These are phyloP conservation scores for Rhizopogon vesiculosus DNA, from an alignment of 768 basidiomycete species.

Conservation along the genomic window DNA sequence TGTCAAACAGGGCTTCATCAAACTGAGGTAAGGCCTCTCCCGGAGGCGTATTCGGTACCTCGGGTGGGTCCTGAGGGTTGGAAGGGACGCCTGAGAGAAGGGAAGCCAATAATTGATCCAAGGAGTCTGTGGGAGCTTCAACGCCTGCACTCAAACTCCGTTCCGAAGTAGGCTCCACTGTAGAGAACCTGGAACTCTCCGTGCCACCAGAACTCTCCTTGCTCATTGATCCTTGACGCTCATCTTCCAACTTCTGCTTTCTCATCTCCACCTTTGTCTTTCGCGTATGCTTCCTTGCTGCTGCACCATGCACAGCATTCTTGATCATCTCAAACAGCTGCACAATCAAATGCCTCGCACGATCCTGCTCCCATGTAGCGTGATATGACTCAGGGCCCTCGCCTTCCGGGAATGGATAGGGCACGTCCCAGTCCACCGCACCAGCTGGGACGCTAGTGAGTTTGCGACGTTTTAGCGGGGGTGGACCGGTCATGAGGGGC, in stretches of 20 bases:
- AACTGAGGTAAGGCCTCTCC: background rate
- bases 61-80: too few relatives aligned
- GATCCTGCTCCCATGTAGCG: conserved; percentile 58
- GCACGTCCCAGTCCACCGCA: conserved; percentile 78
- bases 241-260: conserved; percentile 25
- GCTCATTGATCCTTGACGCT: conserved; percentile 16
- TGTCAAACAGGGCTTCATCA: conserved; percentile 41
- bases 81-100: too few relatives aligned
- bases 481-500: background rate
- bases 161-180: background rate
- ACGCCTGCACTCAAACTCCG: too few relatives aligned
- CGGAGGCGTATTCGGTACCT: too few relatives aligned
- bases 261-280: background rate
- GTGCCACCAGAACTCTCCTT: conserved; percentile 10
- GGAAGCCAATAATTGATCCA: too few relatives aligned
- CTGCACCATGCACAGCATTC: conserved; percentile 28
- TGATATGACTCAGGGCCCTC: conserved; percentile 69
- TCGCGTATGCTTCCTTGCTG: conserved; percentile 3
- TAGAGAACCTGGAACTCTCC: background rate
- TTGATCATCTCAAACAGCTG: conserved; percentile 61
- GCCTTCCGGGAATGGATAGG: conserved; percentile 68
- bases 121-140: too few relatives aligned
- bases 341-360: conserved; percentile 55
- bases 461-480: conserved; percentile 54
- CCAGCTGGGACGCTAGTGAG: conserved; percentile 71